Evolutionary conservation across 768 basidiomycete genomes (phyloP).

Genomic region (Leccinum fibrillosum): DNA sequence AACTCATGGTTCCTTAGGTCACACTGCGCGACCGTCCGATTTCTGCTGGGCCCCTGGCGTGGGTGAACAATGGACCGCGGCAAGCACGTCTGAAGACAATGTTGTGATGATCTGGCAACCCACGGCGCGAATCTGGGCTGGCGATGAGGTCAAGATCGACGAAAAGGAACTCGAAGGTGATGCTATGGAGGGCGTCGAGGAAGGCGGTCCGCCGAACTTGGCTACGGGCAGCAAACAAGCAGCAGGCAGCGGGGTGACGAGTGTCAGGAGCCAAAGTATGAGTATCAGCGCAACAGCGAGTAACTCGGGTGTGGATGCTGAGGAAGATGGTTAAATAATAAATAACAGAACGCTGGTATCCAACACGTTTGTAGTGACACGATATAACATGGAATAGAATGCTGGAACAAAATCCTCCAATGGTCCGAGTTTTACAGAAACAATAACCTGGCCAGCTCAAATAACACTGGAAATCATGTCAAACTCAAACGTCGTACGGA

Average conservation of each 20-base stretch:
- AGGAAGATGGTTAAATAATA: constrained; percentile 26
- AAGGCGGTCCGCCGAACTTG: constrained; percentile 20
- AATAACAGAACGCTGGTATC: constrained; percentile 3
- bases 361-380: constrained; percentile 11
- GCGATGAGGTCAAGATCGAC: constrained; percentile 81
- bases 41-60: constrained; percentile 92
- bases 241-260: constrained; percentile 33
- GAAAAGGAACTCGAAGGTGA: constrained; percentile 83
- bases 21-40: constrained; percentile 88
- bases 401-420: not conserved
- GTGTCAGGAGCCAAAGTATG: constrained; percentile 57
- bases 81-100: constrained; percentile 94
- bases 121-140: constrained; percentile 90
- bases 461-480: constrained; percentile 50
- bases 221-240: constrained; percentile 16
- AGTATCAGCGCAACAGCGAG: constrained; percentile 53
- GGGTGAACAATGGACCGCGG: constrained; percentile 79
- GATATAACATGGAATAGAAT: not conserved
- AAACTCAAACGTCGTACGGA: not conserved
- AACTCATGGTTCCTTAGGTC: constrained; percentile 46
- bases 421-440: constrained; percentile 49
- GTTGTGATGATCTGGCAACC: constrained; percentile 98
- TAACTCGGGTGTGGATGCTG: constrained; percentile 49
- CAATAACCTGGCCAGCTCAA: constrained; percentile 64
- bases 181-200: constrained; percentile 73